Evolutionary conservation across 495 filamentous ascomycete species (phyloP).

Genomic region (Talaromyces trachyspermus): DNA sequence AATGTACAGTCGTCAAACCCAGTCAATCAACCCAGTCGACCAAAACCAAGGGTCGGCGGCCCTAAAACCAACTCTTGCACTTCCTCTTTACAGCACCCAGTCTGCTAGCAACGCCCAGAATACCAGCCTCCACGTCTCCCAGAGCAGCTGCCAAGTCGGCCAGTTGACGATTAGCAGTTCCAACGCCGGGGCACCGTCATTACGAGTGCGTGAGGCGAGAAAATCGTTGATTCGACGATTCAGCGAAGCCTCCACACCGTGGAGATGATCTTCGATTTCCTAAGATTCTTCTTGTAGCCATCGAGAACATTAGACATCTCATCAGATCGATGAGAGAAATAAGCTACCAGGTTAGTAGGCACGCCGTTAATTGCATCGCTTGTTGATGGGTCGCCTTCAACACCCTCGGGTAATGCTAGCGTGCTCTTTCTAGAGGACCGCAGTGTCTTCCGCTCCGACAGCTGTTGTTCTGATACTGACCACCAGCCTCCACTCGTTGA

Average conservation of each 20-base stretch:
- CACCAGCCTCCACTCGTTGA: slow-evolving; percentile 35
- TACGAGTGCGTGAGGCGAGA: slow-evolving; percentile 46
- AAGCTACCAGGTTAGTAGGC: slow-evolving; percentile 58
- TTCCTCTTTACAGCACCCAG: slow-evolving; percentile 63
- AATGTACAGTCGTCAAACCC: slow-evolving; percentile 10
- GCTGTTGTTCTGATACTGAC: slow-evolving; percentile 37
- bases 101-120: slow-evolving; percentile 65
- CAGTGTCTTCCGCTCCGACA: slow-evolving; percentile 31
- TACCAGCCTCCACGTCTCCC: slow-evolving; percentile 69
- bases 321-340: slow-evolving; percentile 65
- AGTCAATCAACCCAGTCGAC: slow-evolving; percentile 17
- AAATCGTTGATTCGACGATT: slow-evolving; percentile 64
- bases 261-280: slow-evolving; percentile 78
- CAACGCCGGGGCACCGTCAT: slow-evolving; percentile 31
- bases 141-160: slow-evolving; percentile 60
- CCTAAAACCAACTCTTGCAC: slow-evolving; percentile 61
- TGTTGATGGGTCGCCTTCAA: slow-evolving; percentile 48
- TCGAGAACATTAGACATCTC: slow-evolving; percentile 62
- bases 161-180: slow-evolving; percentile 40
- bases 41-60: slow-evolving; percentile 26
- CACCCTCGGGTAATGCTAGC: slow-evolving; percentile 45
- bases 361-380: slow-evolving; percentile 33
- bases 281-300: slow-evolving; percentile 59
- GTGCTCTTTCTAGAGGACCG: slow-evolving; percentile 29
- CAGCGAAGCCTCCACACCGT: slow-evolving; percentile 63